Evolutionary conservation across 225 moss, liverwort and hornwort genomes (phyloP).

Genomic region (Straminergon stramineum): DNA sequence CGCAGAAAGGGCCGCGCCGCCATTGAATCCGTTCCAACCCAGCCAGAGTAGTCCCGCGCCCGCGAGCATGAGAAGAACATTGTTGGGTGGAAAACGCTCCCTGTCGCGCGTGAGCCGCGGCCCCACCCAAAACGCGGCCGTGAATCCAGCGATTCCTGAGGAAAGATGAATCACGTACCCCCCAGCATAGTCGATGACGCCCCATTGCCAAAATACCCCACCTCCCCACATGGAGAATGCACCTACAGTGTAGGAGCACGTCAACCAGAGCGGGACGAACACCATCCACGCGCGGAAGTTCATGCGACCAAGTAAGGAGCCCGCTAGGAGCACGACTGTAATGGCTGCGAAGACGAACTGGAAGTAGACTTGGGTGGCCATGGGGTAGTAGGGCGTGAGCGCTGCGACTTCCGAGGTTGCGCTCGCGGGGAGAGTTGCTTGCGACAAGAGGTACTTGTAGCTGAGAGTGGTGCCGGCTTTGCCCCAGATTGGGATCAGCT

Average conservation of each 20-base stretch:
- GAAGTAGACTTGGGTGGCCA: slow-evolving; percentile 44
- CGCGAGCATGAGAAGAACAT: slow-evolving; percentile 38
- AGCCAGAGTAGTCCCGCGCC: slow-evolving; percentile 41
- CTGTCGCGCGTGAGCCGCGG: slow-evolving; percentile 31
- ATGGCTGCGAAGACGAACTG: slow-evolving; percentile 52
- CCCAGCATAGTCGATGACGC: slow-evolving; percentile 40
- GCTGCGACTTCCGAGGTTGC: neutral
- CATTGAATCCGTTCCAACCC: slow-evolving; percentile 51
- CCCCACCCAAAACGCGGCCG: slow-evolving; percentile 43
- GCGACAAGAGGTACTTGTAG: slow-evolving; percentile 29
- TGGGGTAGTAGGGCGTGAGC: slow-evolving; percentile 23
- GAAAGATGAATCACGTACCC: slow-evolving; percentile 42
- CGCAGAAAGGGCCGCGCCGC: slow-evolving; percentile 23
- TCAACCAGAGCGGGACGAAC: slow-evolving; percentile 45
- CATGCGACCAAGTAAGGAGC: slow-evolving; percentile 27
- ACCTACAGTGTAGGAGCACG: slow-evolving; percentile 32
- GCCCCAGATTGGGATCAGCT: slow-evolving; percentile 26
- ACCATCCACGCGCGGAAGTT: slow-evolving; percentile 54
- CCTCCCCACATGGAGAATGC: slow-evolving; percentile 45
- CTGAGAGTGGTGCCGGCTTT: slow-evolving; percentile 33
- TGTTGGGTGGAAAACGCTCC: slow-evolving; percentile 41
- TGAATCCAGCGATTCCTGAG: slow-evolving; percentile 27
- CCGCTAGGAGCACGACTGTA: slow-evolving; percentile 30
- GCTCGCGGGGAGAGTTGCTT: slow-evolving; percentile 23
- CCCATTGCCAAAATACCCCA: slow-evolving; percentile 39